Base-by-base conservation (phyloP, 2,329 filamentous ascomycete genomes). In the Macrophomina phaseolina region DNA sequence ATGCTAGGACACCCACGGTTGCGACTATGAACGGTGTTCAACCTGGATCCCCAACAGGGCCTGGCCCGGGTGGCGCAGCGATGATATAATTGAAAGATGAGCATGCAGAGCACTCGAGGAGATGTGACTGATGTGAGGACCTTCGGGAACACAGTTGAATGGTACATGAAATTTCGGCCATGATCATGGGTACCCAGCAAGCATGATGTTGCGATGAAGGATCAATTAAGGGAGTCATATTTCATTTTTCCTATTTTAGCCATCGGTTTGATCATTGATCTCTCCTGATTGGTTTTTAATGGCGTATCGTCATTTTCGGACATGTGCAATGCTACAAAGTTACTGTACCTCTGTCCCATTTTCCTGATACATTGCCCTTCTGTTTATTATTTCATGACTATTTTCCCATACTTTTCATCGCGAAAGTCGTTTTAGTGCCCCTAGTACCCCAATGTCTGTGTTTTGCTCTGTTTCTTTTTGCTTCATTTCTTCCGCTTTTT, bases 1-100 rank as follows among this genome's bases (percentile, higher is more conserved):
- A 61, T 28, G 30, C n/a, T 28, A 52, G 36, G 36, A 66, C 65
- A 30, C 55, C 65, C 14, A 61, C 65, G 2, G 38, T 48, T 9
- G 56, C 46, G 9, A 53, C 55, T 46, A 62, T 66, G 55, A 66
- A 66, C 32, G 65, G 65, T n/a, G 38, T 58, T 23, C 55, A 58
- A n/a, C 38, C 46, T 11, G 45, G 45, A 23, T 66, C 65, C 12
- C 65, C 56, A 5, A 62, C 28, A 34, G 55, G 55, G 28, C 55
- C 65, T 23, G 65, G 65, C 18, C 65, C 65, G n/a, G 65, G 65
- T 30, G 65, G 65, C 36, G 56, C 65, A 23, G 55, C 65, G 12
- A 66, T 66, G 65, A 66, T 66, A 48, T 66, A 61, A 66, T 45
- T 45, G 48, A 52, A 16, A 3, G 32, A 42, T 11, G 32, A 30